phyloP scores from a whole-genome alignment of 257 asterid species.

The Echites panduratus region DNA sequence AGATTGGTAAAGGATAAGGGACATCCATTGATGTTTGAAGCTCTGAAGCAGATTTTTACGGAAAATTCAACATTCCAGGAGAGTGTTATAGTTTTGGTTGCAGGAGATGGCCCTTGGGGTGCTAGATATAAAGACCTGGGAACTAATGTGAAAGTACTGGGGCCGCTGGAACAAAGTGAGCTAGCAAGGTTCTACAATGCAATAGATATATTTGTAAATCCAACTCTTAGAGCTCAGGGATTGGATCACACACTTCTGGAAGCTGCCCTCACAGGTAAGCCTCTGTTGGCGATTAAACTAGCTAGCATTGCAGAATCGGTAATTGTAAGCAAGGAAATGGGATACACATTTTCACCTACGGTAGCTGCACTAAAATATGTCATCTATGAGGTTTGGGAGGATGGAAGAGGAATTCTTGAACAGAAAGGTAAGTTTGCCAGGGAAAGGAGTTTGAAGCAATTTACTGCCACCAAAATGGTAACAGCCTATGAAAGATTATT shows the following conservation, averaged over 20 bases:
- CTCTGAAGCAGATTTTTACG: conserved; percentile 45
- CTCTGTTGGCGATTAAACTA: conserved; percentile 61
- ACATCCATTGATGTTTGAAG: conserved; percentile 60
- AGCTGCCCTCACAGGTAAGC: conserved; percentile 65
- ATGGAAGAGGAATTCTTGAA: conserved; percentile 39
- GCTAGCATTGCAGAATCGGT: conserved; percentile 63
- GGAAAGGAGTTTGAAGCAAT: conserved; percentile 45
- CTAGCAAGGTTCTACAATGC: conserved; percentile 53
- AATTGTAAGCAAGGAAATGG: conserved; percentile 44
- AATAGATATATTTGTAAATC: conserved; percentile 56
- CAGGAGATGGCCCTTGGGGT: conserved; percentile 86
- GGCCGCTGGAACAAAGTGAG: conserved; percentile 46
- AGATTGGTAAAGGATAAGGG: conserved; percentile 82
- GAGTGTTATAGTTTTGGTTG: conserved; percentile 47
- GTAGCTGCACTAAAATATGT: conserved; percentile 50
- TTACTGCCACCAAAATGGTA: conserved; percentile 65
- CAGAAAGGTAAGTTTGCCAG: conserved; percentile 53
- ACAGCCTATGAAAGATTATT: conserved; percentile 75
- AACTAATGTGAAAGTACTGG: conserved; percentile 40
- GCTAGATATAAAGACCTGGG: conserved; percentile 54
- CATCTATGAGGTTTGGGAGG: conserved; percentile 48
- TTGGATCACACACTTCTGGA: conserved; percentile 72
- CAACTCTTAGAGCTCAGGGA: conserved; percentile 78
- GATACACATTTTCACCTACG: conserved; percentile 62
- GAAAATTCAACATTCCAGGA: conserved; percentile 39